These are phyloP conservation scores for Brettanomyces anomalus DNA, from an alignment of 805 yeast species.

Conservation along the genomic window DNA sequence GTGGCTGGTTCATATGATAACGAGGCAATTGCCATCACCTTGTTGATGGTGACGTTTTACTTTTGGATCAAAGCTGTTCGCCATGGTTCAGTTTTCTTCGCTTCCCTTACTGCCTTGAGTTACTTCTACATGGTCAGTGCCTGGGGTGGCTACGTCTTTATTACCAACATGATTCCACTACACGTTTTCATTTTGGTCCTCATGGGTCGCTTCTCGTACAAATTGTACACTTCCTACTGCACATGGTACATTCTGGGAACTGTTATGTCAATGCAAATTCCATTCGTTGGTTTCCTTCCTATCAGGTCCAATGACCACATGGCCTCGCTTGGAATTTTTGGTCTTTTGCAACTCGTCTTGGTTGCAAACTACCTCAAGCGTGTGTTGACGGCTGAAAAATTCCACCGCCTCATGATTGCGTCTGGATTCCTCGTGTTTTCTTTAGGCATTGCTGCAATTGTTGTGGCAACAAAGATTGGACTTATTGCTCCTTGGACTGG, in stretches of 20 bases:
- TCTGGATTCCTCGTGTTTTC: conserved; percentile 47
- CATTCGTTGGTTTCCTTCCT: conserved; percentile 96
- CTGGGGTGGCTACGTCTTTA: conserved; percentile 99
- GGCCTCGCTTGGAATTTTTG: conserved; percentile 97
- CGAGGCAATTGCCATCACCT: conserved; percentile 96
- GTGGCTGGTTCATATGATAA: conserved; percentile 99
- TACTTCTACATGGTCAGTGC: conserved; percentile 99
- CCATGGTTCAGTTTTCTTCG: conserved; percentile 81
- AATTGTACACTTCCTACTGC: conserved; percentile 81
- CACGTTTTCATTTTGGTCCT: conserved; percentile 83
- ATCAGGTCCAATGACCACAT: conserved; percentile 96
- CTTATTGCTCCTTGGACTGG: conserved; percentile 99
- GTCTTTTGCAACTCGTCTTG: conserved; percentile 84
- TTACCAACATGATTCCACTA: conserved; percentile 92
- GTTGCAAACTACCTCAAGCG: conserved; percentile 75
- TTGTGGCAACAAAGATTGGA: conserved; percentile 79
- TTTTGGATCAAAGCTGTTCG: conserved; percentile 93
- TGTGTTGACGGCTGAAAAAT: conserved; percentile 62
- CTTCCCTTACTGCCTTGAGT: conserved; percentile 72
- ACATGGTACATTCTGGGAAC: conserved; percentile 98
- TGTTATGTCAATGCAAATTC: conserved; percentile 98
- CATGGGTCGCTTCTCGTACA: conserved; percentile 89
- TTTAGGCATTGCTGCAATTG: conserved; percentile 62
- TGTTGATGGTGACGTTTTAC: conserved; percentile 91
- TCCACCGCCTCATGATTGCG: conserved; percentile 57